Evolutionary conservation across 306 rosid genomes (phyloP), one percentile per base, ranked within the genome.

Genomic region (Medicago arabica): DNA sequence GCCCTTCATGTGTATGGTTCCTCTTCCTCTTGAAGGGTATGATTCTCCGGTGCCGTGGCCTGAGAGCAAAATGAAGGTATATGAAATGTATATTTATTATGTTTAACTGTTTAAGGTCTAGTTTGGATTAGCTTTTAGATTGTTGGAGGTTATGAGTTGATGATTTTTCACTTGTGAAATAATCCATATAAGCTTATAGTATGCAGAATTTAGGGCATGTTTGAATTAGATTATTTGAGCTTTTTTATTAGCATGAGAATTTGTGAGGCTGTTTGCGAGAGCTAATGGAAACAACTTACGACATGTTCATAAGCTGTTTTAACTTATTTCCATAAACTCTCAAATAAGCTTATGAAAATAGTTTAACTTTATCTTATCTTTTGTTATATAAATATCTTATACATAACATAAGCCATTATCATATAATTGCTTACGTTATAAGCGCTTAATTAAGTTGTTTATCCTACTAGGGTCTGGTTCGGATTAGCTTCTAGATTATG

Each of bases 1-100:
- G 7, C 75, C 92, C 11, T 25, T 83, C 25, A 89, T 85, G 97
- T 95, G 99, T 75, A 82, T 95, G 78, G 97, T 95, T 76, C 93
- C 96, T 70, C 97, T 92, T 75, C 96, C 96, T 0, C 89, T 28
- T 31, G 86, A 75, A 25, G 96, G 99, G 36, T 90, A 95, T 55
- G 85, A 69, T 14, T 46, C 61, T 71, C 89, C 90, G 1, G 77
- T 90, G 63, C 89, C 80, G 19, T 95, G 99, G 99, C 97, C 97
- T 11, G 87, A 92, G 67, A 92, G 99, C 83, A 90, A 89, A 69
- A 72, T 57, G 68, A 90, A 92, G 99, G 99, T 95, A 83, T 67
- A 58, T 64, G 49, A 38, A 19, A 66, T 41, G 34, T 39, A 39
- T 66, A 18, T 11, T 38, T 66, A 18, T 11, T 38, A 63, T 7